phyloP scores from a whole-genome alignment of 1,139 yeast species.

The Cylindricascospora bacillispora region DNA sequence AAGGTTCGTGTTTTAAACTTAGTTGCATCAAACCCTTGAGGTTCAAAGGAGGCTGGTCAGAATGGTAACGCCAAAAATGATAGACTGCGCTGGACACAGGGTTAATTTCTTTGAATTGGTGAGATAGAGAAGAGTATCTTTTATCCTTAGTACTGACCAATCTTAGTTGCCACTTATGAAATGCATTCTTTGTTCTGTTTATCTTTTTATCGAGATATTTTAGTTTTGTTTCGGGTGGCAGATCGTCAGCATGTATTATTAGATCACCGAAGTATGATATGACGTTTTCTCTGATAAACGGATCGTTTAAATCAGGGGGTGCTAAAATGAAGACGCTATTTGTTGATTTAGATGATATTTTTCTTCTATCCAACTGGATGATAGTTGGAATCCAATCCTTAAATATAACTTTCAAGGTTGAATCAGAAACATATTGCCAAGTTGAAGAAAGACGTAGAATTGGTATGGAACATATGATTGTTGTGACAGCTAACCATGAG shows the following conservation, averaged over 20 bases:
- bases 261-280: constrained; percentile 90
- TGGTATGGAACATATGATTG: constrained; percentile 73
- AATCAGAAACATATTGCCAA: constrained; percentile 64
- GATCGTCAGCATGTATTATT: constrained; percentile 23
- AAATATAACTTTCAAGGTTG: constrained; percentile 48
- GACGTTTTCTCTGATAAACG: constrained; percentile 64
- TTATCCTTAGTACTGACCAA: constrained; percentile 5
- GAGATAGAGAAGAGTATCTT: background rate
- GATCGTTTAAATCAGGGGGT: constrained; percentile 75
- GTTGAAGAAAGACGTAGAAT: constrained; percentile 58
- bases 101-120: constrained; percentile 3
- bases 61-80: constrained; percentile 21
- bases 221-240: constrained; percentile 18
- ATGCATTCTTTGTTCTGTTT: constrained; percentile 58
- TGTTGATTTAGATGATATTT: constrained; percentile 41
- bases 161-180: constrained; percentile 59
- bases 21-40: constrained; percentile 20
- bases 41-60: constrained; percentile 16
- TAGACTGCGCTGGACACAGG: constrained; percentile 10
- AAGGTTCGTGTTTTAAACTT: constrained; percentile 21
- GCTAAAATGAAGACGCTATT: constrained; percentile 37
- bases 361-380: constrained; percentile 73
- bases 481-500: constrained; percentile 86
- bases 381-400: constrained; percentile 93
- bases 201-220: constrained; percentile 54